Percentiles rank a stretch among this genome's conserved stretches.
These are phyloP conservation scores for Metroxylon sagu DNA, from an alignment of 176 grass and related monocot species.

Conservation along the genomic window DNA sequence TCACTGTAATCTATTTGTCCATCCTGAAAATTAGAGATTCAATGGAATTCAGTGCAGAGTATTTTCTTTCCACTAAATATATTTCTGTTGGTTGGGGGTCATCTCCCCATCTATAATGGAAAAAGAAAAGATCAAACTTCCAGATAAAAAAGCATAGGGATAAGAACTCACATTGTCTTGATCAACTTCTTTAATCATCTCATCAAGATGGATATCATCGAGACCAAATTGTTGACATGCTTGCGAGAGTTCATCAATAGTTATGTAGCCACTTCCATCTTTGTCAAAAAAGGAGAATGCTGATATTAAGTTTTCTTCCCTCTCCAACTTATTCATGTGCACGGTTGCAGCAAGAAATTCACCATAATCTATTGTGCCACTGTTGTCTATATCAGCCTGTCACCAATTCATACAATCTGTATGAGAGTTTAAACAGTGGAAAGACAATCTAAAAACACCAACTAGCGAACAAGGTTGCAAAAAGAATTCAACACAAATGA, in stretches of 20 bases:
- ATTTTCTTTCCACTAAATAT: not conserved
- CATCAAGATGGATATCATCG: slow-evolving; percentile 88
- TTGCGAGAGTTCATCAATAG: slow-evolving; percentile 91
- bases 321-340: slow-evolving; percentile 94
- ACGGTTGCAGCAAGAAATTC: slow-evolving; percentile 99
- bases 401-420: too few species aligned
- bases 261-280: slow-evolving; percentile 96
- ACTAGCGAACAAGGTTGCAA: too few species aligned
- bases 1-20: slow-evolving; percentile 85
- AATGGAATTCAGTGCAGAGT: too few species aligned
- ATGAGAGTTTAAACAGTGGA: too few species aligned
- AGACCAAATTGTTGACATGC: slow-evolving; percentile 91
- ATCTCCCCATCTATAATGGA: not conserved
- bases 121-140: not conserved
- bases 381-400: slow-evolving; percentile 89
- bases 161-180: slow-evolving; percentile 82
- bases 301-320: slow-evolving; percentile 86
- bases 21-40: slow-evolving; percentile 36
- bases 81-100: slow-evolving; percentile 6
- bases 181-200: slow-evolving; percentile 91
- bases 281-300: slow-evolving; percentile 98
- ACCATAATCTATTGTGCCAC: slow-evolving; percentile 91
- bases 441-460: too few species aligned
- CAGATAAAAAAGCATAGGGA: not conserved
- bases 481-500: too few species aligned